phyloP scores from a whole-genome alignment of 768 basidiomycete species.

The Phylloporus arenicola region DNA sequence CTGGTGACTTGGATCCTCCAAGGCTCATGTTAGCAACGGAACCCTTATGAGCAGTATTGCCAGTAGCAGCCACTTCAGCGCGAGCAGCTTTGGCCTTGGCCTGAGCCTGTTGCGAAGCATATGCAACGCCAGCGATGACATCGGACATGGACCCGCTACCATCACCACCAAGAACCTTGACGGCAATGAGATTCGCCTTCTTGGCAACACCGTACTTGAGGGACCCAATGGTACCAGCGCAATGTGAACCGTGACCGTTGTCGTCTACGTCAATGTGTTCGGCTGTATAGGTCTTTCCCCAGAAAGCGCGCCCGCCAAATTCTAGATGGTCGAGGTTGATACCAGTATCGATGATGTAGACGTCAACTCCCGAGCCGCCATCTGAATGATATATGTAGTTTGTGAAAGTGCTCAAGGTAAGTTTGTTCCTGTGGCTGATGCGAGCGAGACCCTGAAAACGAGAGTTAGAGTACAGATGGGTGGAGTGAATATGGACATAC shows the following conservation, averaged over 20 bases:
- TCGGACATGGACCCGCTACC: conserved; percentile 95
- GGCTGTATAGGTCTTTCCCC: conserved; percentile 89
- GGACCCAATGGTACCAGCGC: conserved; percentile 95
- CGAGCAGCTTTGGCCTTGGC: conserved; percentile 55
- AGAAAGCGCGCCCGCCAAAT: conserved; percentile 82
- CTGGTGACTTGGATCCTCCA: conserved; percentile 86
- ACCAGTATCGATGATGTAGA: conserved; percentile 83
- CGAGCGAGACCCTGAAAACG: conserved; percentile 81
- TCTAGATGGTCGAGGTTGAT: conserved; percentile 83
- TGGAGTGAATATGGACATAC: conserved; percentile 37
- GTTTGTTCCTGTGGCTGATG: conserved; percentile 76
- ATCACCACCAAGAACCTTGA: conserved; percentile 92
- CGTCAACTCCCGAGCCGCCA: conserved; percentile 93
- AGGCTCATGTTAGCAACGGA: conserved; percentile 97
- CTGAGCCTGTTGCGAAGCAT: conserved; percentile 55
- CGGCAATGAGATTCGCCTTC: conserved; percentile 81
- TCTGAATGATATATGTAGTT: conserved; percentile 65
- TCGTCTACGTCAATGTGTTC: conserved; percentile 85
- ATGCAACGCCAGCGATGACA: conserved; percentile 83
- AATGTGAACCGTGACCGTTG: conserved; percentile 95
- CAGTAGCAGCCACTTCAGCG: conserved; percentile 63
- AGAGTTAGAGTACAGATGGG: conserved; percentile 10
- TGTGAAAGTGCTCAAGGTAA: conserved; percentile 77
- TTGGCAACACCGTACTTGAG: conserved; percentile 94
- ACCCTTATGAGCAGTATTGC: conserved; percentile 83